Conservation (phyloP, 129 eudicot genomes). For the Helianthus tuberosus region DNA sequence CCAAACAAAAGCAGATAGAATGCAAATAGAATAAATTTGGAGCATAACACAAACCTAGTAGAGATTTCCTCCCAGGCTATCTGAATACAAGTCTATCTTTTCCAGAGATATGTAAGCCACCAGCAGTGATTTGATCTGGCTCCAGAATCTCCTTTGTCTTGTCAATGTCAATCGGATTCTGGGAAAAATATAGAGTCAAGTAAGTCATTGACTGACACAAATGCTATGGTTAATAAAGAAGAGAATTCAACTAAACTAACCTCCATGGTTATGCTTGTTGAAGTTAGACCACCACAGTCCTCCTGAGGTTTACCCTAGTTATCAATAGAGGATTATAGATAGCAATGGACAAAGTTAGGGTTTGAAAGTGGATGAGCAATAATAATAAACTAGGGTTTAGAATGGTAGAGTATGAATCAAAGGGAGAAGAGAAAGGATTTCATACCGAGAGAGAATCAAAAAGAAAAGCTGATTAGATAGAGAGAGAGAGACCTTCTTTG, state of each 20-base stretch:
- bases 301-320: too few species aligned
- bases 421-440: too few species aligned
- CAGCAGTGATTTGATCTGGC: slow-evolving; percentile 54
- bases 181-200: neutral
- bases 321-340: too few species aligned
- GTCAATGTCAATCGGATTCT: slow-evolving; percentile 47
- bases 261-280: slow-evolving; percentile 21
- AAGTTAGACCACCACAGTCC: too few species aligned
- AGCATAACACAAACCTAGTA: slow-evolving; percentile 56
- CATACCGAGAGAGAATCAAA: too few species aligned
- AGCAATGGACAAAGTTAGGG: too few species aligned
- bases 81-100: slow-evolving; percentile 68
- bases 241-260: slow-evolving; percentile 25
- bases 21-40: neutral
- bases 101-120: slow-evolving; percentile 67
- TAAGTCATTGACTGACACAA: neutral
- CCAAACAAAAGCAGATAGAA: neutral
- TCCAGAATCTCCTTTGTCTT: slow-evolving; percentile 51
- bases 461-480: too few species aligned
- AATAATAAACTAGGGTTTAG: too few species aligned
- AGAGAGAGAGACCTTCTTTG: too few species aligned
- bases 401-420: too few species aligned
- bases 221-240: neutral
- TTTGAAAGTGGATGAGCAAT: too few species aligned
- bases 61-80: slow-evolving; percentile 63